phyloP scores from a whole-genome alignment of 2,329 filamentous ascomycete species.

The Penicillium expansum region DNA sequence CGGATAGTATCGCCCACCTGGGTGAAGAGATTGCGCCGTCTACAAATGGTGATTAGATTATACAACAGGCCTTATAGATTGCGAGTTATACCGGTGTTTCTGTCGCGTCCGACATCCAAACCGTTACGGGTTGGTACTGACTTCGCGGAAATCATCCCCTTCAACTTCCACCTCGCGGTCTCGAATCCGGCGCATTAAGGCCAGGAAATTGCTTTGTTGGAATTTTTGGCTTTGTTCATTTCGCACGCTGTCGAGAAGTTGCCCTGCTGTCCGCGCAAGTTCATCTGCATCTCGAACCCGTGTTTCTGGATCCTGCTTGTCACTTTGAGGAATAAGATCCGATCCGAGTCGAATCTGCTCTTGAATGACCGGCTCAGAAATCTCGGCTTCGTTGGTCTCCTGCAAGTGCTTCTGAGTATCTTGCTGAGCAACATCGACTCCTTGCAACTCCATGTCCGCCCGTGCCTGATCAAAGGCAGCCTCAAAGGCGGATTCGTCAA shows the following conservation, averaged over 20 bases:
- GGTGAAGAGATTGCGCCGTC: slow-evolving; percentile 46
- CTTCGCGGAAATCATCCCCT: slow-evolving; percentile 58
- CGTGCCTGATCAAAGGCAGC: slow-evolving; percentile 45
- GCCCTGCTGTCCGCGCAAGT: slow-evolving; percentile 67
- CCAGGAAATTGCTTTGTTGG: slow-evolving; percentile 71
- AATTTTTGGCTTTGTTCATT: slow-evolving; percentile 72
- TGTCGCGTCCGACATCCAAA: slow-evolving; percentile 36
- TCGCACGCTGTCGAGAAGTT: slow-evolving; percentile 66
- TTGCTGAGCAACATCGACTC: slow-evolving; percentile 16
- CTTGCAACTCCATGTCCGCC: slow-evolving; percentile 36
- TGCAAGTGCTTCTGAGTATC: slow-evolving; percentile 11
- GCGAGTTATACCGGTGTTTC: slow-evolving; percentile 38
- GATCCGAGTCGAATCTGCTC: slow-evolving; percentile 43
- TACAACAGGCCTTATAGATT: slow-evolving; percentile 29
- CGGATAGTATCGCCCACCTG: slow-evolving; percentile 48
- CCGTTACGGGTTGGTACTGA: slow-evolving; percentile 46
- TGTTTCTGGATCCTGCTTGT: slow-evolving; percentile 32
- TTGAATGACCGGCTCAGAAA: slow-evolving; percentile 8
- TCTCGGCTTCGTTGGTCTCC: slow-evolving; percentile 19
- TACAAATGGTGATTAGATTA: slow-evolving; percentile 36
- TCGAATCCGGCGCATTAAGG: slow-evolving; percentile 72
- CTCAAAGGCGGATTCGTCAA: slow-evolving; percentile 48
- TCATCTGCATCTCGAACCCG: slow-evolving; percentile 59
- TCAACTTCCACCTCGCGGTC: slow-evolving; percentile 70
- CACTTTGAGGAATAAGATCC: slow-evolving; percentile 41